Conservation (phyloP, 805 yeast genomes). For the Metschnikowia cubensis region DNA sequence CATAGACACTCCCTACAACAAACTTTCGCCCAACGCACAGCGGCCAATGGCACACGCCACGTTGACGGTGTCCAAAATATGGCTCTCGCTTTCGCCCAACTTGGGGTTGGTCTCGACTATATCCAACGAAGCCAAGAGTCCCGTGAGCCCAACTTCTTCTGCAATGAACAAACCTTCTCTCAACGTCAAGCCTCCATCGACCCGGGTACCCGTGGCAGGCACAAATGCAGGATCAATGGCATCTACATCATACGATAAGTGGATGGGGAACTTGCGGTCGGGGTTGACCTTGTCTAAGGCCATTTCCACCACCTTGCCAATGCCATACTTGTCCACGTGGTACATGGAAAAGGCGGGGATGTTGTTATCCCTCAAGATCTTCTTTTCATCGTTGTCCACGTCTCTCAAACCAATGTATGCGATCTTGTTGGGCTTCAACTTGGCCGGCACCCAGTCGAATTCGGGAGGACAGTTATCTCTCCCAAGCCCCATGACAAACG, state of each 20-base stretch:
- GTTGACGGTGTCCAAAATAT: conserved; percentile 77
- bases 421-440: conserved; percentile 62
- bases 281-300: conserved; percentile 81
- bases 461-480: conserved; percentile 63
- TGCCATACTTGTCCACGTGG: conserved; percentile 92
- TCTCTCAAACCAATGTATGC: conserved; percentile 95
- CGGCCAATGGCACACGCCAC: conserved; percentile 89
- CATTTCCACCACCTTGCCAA: conserved; percentile 86
- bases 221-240: conserved; percentile 93
- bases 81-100: conserved; percentile 71
- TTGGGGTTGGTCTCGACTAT: conserved; percentile 92
- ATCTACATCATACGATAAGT: conserved; percentile 91
- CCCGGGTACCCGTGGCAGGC: conserved; percentile 98
- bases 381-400: conserved; percentile 82
- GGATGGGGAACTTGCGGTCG: conserved; percentile 63
- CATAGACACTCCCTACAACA: conserved; percentile 37
- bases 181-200: conserved; percentile 90
- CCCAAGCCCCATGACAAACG: conserved; percentile 83
- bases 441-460: conserved; percentile 74
- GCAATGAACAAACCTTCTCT: conserved; percentile 92
- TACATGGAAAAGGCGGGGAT: conserved; percentile 92
- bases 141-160: conserved; percentile 88
- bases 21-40: conserved; percentile 92
- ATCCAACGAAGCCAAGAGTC: conserved; percentile 83
- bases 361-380: conserved; percentile 61